Base-by-base conservation (phyloP, 2,329 filamentous ascomycete genomes). In the Botrytis aclada region DNA sequence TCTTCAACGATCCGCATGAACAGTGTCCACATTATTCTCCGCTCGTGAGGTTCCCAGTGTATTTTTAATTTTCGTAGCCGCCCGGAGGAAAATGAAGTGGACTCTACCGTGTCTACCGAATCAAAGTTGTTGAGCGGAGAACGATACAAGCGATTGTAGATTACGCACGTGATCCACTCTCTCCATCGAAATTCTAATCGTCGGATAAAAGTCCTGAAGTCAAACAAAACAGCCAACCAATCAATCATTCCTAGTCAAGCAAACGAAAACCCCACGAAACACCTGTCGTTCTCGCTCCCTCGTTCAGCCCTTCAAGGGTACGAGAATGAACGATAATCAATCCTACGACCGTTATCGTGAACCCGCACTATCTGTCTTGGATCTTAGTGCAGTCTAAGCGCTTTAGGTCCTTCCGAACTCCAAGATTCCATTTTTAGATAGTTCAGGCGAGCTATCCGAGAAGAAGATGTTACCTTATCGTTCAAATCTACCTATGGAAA, bases 71-170 rank as follows among this genome's bases (percentile, higher is more conserved):
- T 39, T 64, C 3, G 34, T 67, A 67, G 47, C 64, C 64, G 64
- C 64, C 64, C 45, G n/a, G 64, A 54, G 45, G n/a, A 37, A 67
- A 41, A 67, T 41, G 34, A 39, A 67, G 64, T 67, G 64, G 64
- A 67, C 20, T 56, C n/a, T n/a, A n/a, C n/a, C n/a, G n/a, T n/a
- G n/a, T 54, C 64, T 34, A 10, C 22, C 18, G 45, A 45, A 45
- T 45, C 25, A 3, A 51, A 66, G 32, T 16, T 39, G 32, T 3
- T 25, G 32, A 14, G 43, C 32, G 43, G 14, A 51, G 34, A 37
- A 51, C 25, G 22, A 18, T 25, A 22, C 25, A 34, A 39, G 64
- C 47, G 34, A 25, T 18, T 29, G 25, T 9, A 56, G 7, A 41
- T 56, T 18, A 41, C 34, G 18, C 64, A 67, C 64, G 64, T 67